phyloP scores from a whole-genome alignment of 2,329 filamentous ascomycete genomes.

The Claviceps sp. region DNA sequence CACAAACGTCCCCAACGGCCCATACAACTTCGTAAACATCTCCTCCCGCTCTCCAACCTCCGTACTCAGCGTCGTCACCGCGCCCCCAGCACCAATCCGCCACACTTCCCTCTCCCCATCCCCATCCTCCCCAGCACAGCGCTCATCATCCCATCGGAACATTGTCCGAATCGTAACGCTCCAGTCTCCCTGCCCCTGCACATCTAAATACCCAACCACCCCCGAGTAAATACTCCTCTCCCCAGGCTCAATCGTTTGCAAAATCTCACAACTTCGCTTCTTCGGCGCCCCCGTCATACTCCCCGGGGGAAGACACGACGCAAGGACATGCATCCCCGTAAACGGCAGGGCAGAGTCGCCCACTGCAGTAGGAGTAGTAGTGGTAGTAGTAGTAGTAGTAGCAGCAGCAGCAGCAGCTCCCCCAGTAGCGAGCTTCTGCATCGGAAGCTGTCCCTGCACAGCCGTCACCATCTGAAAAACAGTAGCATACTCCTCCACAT shows the following conservation, averaged over 20 bases:
- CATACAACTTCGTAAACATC: conserved; percentile 66
- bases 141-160: conserved; percentile 57
- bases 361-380: no score
- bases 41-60: conserved; percentile 74
- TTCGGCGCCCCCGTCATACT: conserved; percentile 97
- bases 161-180: conserved; percentile 81
- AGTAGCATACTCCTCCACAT: conserved; percentile 80
- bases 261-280: conserved; percentile 76
- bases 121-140: not conserved
- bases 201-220: conserved; percentile 80
- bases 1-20: conserved; percentile 38
- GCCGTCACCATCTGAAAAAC: conserved; percentile 89
- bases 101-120: conserved; percentile 42
- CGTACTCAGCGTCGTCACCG: conserved; percentile 74
- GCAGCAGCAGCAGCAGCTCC: not conserved
- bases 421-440: conserved; percentile 2
- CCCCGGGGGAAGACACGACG: conserved; percentile 69
- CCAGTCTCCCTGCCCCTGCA: conserved; percentile 75
- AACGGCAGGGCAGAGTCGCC: conserved; percentile 14
- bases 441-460: conserved; percentile 54
- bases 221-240: conserved; percentile 74
- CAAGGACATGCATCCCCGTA: conserved; percentile 63
- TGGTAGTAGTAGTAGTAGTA: no score
- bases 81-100: conserved; percentile 81
- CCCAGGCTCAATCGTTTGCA: conserved; percentile 51